Conservation (phyloP, 208 protist genomes). For the Crithidia expoeki region DNA sequence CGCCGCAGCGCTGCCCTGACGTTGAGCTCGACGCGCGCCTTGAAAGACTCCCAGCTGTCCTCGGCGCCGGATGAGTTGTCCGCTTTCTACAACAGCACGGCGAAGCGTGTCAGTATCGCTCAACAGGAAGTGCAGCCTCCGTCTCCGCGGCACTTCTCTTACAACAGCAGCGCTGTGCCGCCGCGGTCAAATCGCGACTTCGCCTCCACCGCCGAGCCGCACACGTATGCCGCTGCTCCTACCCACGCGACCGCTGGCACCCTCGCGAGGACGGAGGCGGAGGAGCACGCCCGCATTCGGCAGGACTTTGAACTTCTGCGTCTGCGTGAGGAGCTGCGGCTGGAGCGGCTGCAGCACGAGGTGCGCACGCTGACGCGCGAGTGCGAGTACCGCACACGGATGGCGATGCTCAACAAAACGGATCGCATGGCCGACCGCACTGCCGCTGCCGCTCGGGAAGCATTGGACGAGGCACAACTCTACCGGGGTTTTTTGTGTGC, state of each 20-base stretch:
- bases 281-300: slow-evolving; percentile 30
- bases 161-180: slow-evolving; percentile 18
- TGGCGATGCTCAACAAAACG: slow-evolving; percentile 32
- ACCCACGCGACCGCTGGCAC: not conserved
- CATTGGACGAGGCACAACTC: slow-evolving; percentile 41
- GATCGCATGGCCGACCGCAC: slow-evolving; percentile 35
- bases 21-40: slow-evolving; percentile 3
- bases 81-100: slow-evolving; percentile 11
- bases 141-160: slow-evolving; percentile 23
- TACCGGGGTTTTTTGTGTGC: slow-evolving; percentile 43
- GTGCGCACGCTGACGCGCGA: slow-evolving; percentile 45
- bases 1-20: slow-evolving; percentile 5
- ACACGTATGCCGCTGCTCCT: not conserved
- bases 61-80: slow-evolving; percentile 19
- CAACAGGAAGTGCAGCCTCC: slow-evolving; percentile 25
- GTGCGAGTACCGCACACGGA: slow-evolving; percentile 42
- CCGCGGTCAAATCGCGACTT: slow-evolving; percentile 2
- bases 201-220: slow-evolving; percentile 12
- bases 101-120: slow-evolving; percentile 33
- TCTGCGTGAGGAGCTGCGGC: slow-evolving; percentile 40
- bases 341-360: slow-evolving; percentile 59
- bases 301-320: slow-evolving; percentile 39
- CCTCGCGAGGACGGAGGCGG: slow-evolving; percentile 14
- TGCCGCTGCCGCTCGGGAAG: slow-evolving; percentile 31
- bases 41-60: not conserved